phyloP scores from a whole-genome alignment of 179 eudicot genomes.

The Beta lomatogona region DNA sequence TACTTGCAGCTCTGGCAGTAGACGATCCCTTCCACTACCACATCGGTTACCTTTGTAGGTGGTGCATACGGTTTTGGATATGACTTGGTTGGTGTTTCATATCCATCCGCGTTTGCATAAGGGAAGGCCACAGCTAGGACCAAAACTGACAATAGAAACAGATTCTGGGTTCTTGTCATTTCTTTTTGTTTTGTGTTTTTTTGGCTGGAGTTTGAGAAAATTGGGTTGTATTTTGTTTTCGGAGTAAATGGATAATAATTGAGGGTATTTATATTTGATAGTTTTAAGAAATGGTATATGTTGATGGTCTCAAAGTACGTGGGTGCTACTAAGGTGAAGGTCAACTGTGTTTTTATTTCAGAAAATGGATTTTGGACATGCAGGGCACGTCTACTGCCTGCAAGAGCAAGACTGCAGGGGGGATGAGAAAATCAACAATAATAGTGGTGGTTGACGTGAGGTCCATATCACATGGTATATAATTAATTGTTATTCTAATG shows the following conservation, averaged over 20 bases:
- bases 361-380: conserved; percentile 13
- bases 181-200: neutral
- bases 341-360: conserved; percentile 14
- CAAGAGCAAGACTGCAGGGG: neutral
- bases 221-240: conserved; percentile 4
- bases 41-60: conserved; percentile 22
- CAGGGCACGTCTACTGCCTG: conserved; percentile 29
- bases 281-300: conserved; percentile 16
- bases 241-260: conserved; percentile 13
- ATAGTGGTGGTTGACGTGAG: conserved; percentile 37
- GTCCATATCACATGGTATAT: conserved; percentile 27
- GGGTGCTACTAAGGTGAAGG: conserved; percentile 50
- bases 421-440: neutral
- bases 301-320: conserved; percentile 36
- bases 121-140: conserved; percentile 39
- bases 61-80: conserved; percentile 14
- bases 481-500: neutral
- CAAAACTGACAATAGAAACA: conserved; percentile 41
- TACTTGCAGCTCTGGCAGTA: conserved; percentile 81
- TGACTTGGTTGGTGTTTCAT: neutral
- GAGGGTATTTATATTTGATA: conserved; percentile 34
- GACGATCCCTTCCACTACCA: conserved; percentile 77
- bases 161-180: conserved; percentile 41
- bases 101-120: conserved; percentile 26
- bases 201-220: neutral